Percentiles rank a stretch among this genome's conserved stretches.
Evolutionary conservation across 306 rosid genomes (phyloP).

Genomic region (Rubus idaeus): DNA sequence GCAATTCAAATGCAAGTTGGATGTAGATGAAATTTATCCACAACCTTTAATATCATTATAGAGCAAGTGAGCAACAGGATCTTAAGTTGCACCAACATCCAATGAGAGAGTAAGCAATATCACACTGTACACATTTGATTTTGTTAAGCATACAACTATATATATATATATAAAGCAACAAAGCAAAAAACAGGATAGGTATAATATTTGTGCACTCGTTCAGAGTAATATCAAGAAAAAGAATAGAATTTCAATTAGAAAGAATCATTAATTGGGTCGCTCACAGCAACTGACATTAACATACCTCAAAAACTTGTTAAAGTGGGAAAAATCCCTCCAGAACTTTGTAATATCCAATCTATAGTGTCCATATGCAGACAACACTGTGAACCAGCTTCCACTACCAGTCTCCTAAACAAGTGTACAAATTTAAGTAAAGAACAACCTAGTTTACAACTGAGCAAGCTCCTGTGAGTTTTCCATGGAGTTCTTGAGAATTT

Average conservation of each 20-base stretch:
- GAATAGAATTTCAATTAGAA: slow-evolving; percentile 39
- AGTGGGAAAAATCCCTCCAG: slow-evolving; percentile 46
- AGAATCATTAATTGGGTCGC: slow-evolving; percentile 50
- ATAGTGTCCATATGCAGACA: slow-evolving; percentile 54
- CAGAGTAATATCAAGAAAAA: slow-evolving; percentile 23
- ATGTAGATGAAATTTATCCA: background rate
- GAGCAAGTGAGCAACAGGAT: background rate
- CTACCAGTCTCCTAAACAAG: slow-evolving; percentile 64
- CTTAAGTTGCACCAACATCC: background rate
- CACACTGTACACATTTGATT: background rate
- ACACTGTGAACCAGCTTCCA: slow-evolving; percentile 51
- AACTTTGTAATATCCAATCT: slow-evolving; percentile 54
- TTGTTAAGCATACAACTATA: background rate
- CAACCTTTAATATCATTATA: background rate
- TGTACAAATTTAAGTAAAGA: slow-evolving; percentile 56
- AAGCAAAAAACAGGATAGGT: background rate
- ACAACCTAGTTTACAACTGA: slow-evolving; percentile 68
- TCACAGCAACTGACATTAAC: slow-evolving; percentile 51
- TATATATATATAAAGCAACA: background rate
- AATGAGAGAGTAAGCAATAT: background rate
- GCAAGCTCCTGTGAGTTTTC: slow-evolving; percentile 66
- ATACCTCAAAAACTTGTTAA: slow-evolving; percentile 66
- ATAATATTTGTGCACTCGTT: background rate
- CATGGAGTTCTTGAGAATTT: slow-evolving; percentile 75
- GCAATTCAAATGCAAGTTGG: background rate